Evolutionary conservation across 345 rosid genomes (phyloP), one percentile per base, ranked within the genome.

Genomic region (Barbarea vulgaris): DNA sequence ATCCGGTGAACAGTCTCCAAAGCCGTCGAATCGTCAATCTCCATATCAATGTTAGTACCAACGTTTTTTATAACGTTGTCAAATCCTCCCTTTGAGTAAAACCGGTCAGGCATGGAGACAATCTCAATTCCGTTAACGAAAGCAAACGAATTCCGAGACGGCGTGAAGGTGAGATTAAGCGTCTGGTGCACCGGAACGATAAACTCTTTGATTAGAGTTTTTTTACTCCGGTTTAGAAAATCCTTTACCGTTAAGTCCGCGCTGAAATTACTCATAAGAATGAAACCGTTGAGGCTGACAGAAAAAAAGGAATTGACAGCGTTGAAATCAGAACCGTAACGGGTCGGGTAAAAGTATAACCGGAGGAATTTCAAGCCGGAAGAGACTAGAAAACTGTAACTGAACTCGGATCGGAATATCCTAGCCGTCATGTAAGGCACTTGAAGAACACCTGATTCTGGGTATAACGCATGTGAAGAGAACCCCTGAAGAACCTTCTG

Each of bases 81-180:
- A 33, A 8, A 65, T 41, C 75, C 57, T 14, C 83, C 85, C 9
- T 77, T 11, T 4, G 72, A 11, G 60, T 76, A 67, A 3, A 78
- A 51, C 18, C 42, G 53, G 21, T 55, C 31, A 12, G 85, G 85
- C 68, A 73, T 65, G 70, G 85, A 73, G 34, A 79, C 75, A 12
- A 82, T 77, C 51, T 79, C 79, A 13, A 82, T 34, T 0, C 85
- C 85, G 31, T 79, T 82, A 22, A 82, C 51, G 17, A 82, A 82
- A 24, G 79, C 85, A 24, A 51, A 70, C 4, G 86, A 47, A 5
- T 22, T 53, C 0, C 42, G 13, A 11, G 39, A 76, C 0, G 88
- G 87, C 8, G 5, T 53, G 71, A 88, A 83, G 0, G 79, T 77
- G 30, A 88, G 33, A 41, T 65, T 81, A 22, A 86, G 36, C 7